Evolutionary conservation across 768 basidiomycete species (phyloP), one percentile per base, ranked within the genome.

Genomic region (Artomyces pyxidatus): DNA sequence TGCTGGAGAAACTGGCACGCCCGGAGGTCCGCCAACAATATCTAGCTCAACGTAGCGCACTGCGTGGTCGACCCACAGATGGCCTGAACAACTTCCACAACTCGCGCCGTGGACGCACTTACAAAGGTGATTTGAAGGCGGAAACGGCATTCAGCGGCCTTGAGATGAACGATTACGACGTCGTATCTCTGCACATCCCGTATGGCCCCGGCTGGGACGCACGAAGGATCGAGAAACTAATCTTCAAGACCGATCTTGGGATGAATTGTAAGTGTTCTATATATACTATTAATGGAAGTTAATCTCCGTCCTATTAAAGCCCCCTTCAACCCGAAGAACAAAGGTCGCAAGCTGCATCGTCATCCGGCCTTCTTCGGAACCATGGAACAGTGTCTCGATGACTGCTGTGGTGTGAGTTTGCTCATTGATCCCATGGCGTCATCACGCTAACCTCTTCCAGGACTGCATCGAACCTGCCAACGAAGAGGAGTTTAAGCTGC

Each of bases 331-430:
- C 78, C 78, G 2, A 80, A 78, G 65, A 81, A 82, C 62, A 76
- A 80, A 53, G 72, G 68, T 10, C 68, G 79, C 11, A 67, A 72
- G 3, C 69, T 83, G 3, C 80, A 83, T 66, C 77, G 79, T 26
- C 80, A 83, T 53, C 73, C 77, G 8, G 79, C 79, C 1, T 82
- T 79, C 62, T 81, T 81, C 51, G 80, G 81, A 6, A 77, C 71
- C 0, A 71, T 77, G 58, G 57, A 69, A 45, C 79, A 83, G 50
- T 75, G 75, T 41, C 47, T 81, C 17, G 77, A 76, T 51, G 81
- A 82, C 46, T 81, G 79, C 53, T 83, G 80, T 61, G 78, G 78
- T 69, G 78, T 77, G 51, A 16, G 22, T 26, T 23, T 28, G 7
- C 1, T 8, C 30, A 37, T 27, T 30, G 19, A 2, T 17, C 0